Evolutionary conservation across 129 eudicot genomes (phyloP).

Genomic region (Apium graveolens): DNA sequence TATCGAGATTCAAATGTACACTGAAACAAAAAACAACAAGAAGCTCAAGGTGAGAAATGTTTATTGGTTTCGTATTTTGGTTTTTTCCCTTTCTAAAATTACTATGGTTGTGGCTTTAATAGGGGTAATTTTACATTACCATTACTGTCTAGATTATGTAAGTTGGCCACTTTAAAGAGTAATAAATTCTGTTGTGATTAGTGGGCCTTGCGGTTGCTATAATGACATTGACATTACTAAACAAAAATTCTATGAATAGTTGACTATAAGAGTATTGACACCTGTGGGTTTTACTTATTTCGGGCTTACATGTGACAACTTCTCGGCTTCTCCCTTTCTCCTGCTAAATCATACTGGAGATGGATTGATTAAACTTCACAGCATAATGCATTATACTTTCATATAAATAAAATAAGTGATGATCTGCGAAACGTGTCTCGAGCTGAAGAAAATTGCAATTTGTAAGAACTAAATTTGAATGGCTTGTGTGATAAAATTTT

Average conservation of each 20-base stretch:
- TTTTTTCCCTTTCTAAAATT: background rate
- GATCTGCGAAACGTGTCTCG: background rate
- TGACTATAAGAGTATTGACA: background rate
- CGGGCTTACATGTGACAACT: background rate
- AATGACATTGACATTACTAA: background rate
- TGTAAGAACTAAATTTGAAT: background rate
- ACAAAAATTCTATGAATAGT: background rate
- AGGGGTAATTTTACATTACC: background rate
- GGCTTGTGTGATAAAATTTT: background rate
- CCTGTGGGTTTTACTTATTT: background rate
- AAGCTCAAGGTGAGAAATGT: conserved; percentile 68
- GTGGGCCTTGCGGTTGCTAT: background rate
- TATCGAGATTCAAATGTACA: conserved; percentile 95
- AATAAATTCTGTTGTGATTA: background rate
- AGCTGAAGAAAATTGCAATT: background rate
- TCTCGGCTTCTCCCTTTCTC: background rate
- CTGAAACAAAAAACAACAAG: conserved; percentile 96
- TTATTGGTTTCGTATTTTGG: background rate
- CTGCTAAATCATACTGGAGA: background rate
- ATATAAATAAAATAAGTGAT: conserved; percentile 1
- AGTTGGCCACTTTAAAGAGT: background rate
- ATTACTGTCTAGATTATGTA: background rate
- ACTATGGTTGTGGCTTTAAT: background rate
- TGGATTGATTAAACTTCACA: background rate
- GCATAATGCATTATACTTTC: background rate